Conservation (phyloP, 768 basidiomycete genomes). For the Floccularia luteovirens region DNA sequence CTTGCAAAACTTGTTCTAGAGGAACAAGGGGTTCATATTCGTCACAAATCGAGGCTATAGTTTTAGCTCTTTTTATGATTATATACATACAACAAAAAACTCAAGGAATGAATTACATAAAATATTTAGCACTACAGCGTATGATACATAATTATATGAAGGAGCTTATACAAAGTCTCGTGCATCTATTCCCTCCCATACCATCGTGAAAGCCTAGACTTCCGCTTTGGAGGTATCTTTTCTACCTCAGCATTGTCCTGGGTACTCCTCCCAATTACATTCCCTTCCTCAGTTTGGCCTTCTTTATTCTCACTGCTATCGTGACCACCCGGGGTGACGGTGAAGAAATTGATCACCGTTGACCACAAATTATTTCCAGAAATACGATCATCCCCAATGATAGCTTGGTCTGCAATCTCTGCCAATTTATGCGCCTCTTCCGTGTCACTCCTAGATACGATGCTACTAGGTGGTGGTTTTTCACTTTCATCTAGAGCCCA, state of each 20-base stretch:
- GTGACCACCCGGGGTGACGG: constrained; percentile 40
- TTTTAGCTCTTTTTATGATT: neutral
- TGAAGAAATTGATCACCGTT: constrained; percentile 56
- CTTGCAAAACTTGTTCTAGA: constrained; percentile 56
- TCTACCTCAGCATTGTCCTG: neutral
- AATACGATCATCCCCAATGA: constrained; percentile 50
- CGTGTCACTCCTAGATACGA: constrained; percentile 86
- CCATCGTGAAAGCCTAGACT: neutral
- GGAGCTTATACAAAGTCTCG: no score
- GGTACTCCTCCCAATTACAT: neutral
- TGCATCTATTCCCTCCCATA: neutral
- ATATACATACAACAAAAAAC: neutral
- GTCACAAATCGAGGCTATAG: constrained; percentile 22
- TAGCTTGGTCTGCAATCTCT: constrained; percentile 61
- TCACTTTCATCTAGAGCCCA: constrained; percentile 82
- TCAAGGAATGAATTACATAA: neutral
- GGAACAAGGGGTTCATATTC: constrained; percentile 34
- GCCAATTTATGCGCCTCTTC: constrained; percentile 69
- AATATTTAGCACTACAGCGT: no score
- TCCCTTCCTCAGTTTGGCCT: constrained; percentile 10
- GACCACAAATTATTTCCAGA: constrained; percentile 73
- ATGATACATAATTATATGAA: no score
- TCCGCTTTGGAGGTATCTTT: neutral
- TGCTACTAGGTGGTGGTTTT: constrained; percentile 85
- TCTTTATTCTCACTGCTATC: no score